Conservation (phyloP, 495 filamentous ascomycete genomes). For the Penicillium argentinense region DNA sequence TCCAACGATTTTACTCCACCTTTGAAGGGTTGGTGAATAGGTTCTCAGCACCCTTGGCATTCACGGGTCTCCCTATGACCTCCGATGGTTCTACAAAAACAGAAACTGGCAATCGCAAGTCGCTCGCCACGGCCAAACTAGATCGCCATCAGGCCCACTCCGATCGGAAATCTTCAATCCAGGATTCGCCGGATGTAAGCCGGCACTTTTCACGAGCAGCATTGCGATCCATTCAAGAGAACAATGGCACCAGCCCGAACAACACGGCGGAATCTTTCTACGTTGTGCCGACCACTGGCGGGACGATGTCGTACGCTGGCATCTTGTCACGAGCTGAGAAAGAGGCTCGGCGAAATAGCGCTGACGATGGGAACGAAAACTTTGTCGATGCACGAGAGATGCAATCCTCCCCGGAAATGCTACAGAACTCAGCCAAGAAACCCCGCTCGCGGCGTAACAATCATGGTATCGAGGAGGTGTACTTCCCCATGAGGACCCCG, state of each 20-base stretch:
- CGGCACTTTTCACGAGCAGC: conserved; percentile 79
- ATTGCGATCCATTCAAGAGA: conserved; percentile 64
- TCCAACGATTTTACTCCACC: conserved; percentile 84
- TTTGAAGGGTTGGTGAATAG: conserved; percentile 81
- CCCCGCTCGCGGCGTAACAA: conserved; percentile 16
- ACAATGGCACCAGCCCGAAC: conserved; percentile 37
- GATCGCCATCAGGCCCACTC: conserved; percentile 39
- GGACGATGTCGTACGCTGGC: conserved; percentile 84
- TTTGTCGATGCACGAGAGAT: conserved; percentile 88
- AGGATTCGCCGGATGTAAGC: conserved; percentile 72
- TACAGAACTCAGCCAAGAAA: conserved; percentile 32
- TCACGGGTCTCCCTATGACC: conserved; percentile 80
- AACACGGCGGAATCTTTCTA: conserved; percentile 83
- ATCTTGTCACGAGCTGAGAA: conserved; percentile 75
- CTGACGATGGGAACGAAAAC: conserved; percentile 68
- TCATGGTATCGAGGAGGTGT: conserved; percentile 26
- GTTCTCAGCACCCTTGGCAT: conserved; percentile 86
- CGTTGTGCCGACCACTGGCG: conserved; percentile 86
- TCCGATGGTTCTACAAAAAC: conserved; percentile 50
- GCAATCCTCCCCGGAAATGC: conserved; percentile 50
- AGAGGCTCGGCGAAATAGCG: conserved; percentile 49
- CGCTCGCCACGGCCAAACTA: conserved; percentile 37
- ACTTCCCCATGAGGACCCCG: conserved; percentile 31
- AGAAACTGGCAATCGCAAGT: conserved; percentile 38
- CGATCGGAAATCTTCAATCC: conserved; percentile 30